These are phyloP conservation scores for Coemansia sp. DNA, from an alignment of 192 early-diverging fungal genomes.

Conservation along the genomic window DNA sequence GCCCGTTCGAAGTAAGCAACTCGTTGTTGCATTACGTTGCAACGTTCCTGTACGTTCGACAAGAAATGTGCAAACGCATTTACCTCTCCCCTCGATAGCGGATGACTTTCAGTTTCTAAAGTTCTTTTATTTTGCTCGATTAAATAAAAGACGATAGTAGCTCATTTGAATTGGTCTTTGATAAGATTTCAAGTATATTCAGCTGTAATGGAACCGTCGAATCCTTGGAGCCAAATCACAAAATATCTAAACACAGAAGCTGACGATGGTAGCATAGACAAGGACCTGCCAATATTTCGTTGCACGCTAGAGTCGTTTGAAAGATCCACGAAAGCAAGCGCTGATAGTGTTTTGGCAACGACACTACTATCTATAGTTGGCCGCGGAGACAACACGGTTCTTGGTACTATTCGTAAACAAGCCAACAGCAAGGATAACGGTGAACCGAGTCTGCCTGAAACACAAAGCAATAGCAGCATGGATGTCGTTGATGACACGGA, in stretches of 20 bases:
- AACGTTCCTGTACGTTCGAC: too few relatives aligned
- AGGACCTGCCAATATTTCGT: not conserved
- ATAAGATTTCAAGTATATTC: too few relatives aligned
- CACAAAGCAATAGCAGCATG: not conserved
- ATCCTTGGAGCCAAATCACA: conserved; percentile 15
- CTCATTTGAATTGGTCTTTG: too few relatives aligned
- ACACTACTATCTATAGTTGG: not conserved
- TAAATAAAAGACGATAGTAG: too few relatives aligned
- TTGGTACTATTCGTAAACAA: not conserved
- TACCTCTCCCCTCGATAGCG: too few relatives aligned
- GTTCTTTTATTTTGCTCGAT: too few relatives aligned
- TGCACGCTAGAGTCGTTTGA: not conserved
- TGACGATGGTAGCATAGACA: not conserved
- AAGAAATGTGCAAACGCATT: too few relatives aligned
- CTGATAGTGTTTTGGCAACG: not conserved
- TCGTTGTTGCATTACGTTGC: too few relatives aligned
- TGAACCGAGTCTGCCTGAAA: not conserved
- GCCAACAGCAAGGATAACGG: not conserved
- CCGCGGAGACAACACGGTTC: not conserved
- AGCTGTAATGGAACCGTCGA: not conserved
- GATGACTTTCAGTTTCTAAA: too few relatives aligned
- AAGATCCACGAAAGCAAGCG: not conserved
- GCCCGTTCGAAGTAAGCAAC: conserved; percentile 62
- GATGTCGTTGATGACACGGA: not conserved
- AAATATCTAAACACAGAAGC: conserved; percentile 10